Evolutionary conservation across 2,329 filamentous ascomycete genomes (phyloP).

Genomic region (Colletotrichum tropicale): DNA sequence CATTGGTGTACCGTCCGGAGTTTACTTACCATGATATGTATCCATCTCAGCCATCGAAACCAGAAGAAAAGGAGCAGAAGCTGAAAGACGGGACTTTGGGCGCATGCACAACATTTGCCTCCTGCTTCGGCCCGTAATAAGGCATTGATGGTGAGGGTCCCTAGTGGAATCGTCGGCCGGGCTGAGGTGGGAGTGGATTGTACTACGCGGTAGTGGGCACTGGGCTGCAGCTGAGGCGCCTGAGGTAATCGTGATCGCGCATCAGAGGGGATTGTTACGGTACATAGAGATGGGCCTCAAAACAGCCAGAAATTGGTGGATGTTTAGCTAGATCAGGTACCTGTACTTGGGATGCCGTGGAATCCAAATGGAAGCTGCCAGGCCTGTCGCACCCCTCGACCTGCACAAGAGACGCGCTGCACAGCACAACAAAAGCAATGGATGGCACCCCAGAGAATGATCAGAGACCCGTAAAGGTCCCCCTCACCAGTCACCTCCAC

Average conservation of each 20-base stretch:
- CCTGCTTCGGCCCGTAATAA: not conserved
- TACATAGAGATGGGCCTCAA: not conserved
- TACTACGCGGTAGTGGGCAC: not conserved
- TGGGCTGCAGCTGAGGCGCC: slow-evolving; percentile 4
- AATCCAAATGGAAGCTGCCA: slow-evolving; percentile 15
- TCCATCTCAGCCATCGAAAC: not conserved
- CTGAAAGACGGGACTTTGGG: not conserved
- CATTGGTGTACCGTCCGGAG: not conserved
- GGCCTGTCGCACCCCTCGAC: not conserved
- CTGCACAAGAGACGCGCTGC: not conserved
- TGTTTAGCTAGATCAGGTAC: not conserved
- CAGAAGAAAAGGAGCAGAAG: not conserved
- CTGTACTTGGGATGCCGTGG: not conserved
- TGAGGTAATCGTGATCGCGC: not conserved
- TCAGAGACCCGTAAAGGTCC: not conserved
- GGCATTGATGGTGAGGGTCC: slow-evolving; percentile 3
- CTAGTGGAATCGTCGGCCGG: not conserved
- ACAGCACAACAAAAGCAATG: not conserved
- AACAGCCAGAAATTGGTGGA: not conserved
- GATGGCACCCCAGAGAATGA: not conserved
- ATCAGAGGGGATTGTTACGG: not conserved
- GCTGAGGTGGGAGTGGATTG: not conserved
- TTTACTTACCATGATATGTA: no score
- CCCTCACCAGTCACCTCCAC: not conserved
- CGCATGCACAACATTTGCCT: not conserved